Conservation (phyloP, 2,329 filamentous ascomycete species). For the Calonectria honghensis region DNA sequence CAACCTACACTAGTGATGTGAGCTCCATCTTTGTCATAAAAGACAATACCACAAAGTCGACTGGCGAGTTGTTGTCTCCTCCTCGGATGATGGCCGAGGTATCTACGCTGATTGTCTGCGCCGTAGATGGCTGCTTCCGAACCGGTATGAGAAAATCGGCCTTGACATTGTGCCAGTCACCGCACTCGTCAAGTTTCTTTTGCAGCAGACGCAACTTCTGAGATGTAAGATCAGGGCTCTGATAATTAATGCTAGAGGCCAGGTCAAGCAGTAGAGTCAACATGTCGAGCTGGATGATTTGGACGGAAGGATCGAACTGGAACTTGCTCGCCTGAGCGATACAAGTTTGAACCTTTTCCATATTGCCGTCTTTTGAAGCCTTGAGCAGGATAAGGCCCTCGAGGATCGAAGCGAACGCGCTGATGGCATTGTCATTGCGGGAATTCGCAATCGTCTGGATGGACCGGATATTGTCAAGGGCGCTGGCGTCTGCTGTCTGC, state of each 20-base stretch:
- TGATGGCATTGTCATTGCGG: slow-evolving; percentile 78
- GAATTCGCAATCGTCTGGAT: slow-evolving; percentile 76
- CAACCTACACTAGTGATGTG: slow-evolving; percentile 71
- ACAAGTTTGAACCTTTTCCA: slow-evolving; percentile 83
- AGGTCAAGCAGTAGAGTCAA: slow-evolving; percentile 82
- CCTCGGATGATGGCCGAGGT: slow-evolving; percentile 72
- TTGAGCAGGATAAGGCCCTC: slow-evolving; percentile 83
- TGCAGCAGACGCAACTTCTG: slow-evolving; percentile 79
- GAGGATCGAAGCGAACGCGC: slow-evolving; percentile 78
- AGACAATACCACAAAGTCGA: slow-evolving; percentile 75
- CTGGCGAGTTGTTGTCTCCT: slow-evolving; percentile 65
- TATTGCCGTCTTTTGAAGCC: slow-evolving; percentile 76
- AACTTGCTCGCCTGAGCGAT: slow-evolving; percentile 84
- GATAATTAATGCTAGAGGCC: slow-evolving; percentile 80
- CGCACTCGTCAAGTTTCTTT: slow-evolving; percentile 74
- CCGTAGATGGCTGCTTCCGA: slow-evolving; percentile 68
- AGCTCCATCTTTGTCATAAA: slow-evolving; percentile 77
- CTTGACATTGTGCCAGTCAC: slow-evolving; percentile 68
- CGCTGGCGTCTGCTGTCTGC: slow-evolving; percentile 76
- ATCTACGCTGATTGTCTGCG: slow-evolving; percentile 73
- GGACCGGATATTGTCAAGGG: slow-evolving; percentile 81
- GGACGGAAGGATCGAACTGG: slow-evolving; percentile 78
- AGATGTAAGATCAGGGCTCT: slow-evolving; percentile 72
- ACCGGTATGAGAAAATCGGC: slow-evolving; percentile 74
- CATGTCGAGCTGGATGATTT: slow-evolving; percentile 79